Conservation (phyloP, 257 asterid species). For the Fraxinus quadrangulata region DNA sequence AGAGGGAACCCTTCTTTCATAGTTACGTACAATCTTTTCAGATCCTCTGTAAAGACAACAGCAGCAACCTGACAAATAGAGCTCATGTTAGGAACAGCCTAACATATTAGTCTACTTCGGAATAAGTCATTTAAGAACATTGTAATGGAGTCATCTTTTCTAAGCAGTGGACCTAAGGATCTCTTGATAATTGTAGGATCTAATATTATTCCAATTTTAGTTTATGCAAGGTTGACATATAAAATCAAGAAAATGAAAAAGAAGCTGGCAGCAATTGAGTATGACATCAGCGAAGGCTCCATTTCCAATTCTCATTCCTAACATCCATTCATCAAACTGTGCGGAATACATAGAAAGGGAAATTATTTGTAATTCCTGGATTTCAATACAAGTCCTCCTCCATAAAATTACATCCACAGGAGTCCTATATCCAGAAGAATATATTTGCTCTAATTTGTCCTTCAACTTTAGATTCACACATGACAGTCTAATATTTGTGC, state of each 20-base stretch:
- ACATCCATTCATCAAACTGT: conserved; percentile 6
- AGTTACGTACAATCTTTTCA: conserved; percentile 83
- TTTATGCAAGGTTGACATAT: conserved; percentile 6
- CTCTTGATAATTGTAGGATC: conserved; percentile 14
- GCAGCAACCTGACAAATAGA: conserved; percentile 75
- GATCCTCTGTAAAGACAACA: conserved; percentile 93
- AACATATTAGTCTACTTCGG: conserved; percentile 2
- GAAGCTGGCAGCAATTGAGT: background rate
- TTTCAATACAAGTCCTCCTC: background rate
- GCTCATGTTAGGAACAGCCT: conserved; percentile 17
- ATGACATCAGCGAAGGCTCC: conserved; percentile 5
- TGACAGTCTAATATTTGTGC: background rate
- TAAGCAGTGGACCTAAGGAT: conserved; percentile 15
- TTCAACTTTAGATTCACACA: background rate
- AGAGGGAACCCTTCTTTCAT: conserved; percentile 99
- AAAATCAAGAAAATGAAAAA: background rate
- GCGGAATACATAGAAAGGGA: background rate
- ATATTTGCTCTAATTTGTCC: background rate
- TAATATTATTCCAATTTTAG: conserved; percentile 18
- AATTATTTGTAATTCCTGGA: background rate
- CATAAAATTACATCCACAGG: background rate
- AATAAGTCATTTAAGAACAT: conserved; percentile 10
- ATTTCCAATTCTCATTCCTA: conserved; percentile 12
- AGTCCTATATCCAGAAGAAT: background rate
- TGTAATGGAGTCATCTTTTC: background rate